Percentiles rank a stretch among this genome's conserved stretches.
Evolutionary conservation across 2,329 filamentous ascomycete species (phyloP).

Genomic region (Penicillium sp.): DNA sequence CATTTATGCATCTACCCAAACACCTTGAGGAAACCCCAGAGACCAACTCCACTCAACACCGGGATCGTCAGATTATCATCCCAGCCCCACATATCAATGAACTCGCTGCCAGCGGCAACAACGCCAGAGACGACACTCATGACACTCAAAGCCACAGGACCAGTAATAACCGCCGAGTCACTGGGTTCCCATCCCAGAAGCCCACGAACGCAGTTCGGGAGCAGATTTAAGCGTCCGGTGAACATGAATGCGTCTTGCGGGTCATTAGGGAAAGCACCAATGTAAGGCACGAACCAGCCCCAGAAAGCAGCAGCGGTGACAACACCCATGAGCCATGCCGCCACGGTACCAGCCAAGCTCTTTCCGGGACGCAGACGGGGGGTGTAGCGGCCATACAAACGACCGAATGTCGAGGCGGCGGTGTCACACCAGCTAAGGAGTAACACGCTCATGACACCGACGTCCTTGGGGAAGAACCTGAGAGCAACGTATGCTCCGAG

Average conservation of each 20-base stretch:
- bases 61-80: constrained; percentile 98
- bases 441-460: constrained; percentile 83
- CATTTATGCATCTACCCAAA: constrained; percentile 56
- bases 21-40: constrained; percentile 87
- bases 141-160: constrained; percentile 69
- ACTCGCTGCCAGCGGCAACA: constrained; percentile 82
- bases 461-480: constrained; percentile 85
- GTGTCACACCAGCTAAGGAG: constrained; percentile 98
- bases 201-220: constrained; percentile 61
- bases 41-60: constrained; percentile 78
- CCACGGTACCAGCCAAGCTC: constrained; percentile 82
- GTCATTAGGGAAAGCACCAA: constrained; percentile 67
- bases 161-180: constrained; percentile 58
- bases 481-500: constrained; percentile 85
- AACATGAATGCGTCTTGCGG: constrained; percentile 75
- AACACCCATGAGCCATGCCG: constrained; percentile 80
- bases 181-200: constrained; percentile 59
- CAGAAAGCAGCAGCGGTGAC: constrained; percentile 81
- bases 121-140: constrained; percentile 88
- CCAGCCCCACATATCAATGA: constrained; percentile 87
- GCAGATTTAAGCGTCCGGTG: constrained; percentile 64
- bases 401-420: constrained; percentile 89
- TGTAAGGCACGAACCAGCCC: constrained; percentile 73
- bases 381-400: constrained; percentile 85
- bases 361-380: constrained; percentile 81